Percentiles rank a stretch among this genome's conserved stretches.
Conservation (phyloP, 108 stramenopile genomes). For the Aurantiochytrium sp. region DNA sequence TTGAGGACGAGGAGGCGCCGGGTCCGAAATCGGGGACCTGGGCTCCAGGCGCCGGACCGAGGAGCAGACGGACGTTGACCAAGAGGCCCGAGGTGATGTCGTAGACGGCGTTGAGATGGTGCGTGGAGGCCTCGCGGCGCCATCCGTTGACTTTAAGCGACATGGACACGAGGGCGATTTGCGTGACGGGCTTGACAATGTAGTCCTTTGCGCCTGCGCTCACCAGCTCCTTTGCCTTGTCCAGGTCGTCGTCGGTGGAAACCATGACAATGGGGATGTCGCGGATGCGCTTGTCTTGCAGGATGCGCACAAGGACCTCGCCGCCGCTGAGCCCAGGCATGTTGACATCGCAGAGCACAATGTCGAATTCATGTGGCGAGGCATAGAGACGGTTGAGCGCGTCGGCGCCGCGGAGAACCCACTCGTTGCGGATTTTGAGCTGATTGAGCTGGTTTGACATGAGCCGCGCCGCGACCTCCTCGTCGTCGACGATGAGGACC, state of each 20-base stretch:
- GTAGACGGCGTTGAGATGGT: neutral
- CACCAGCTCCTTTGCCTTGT: constrained; percentile 12
- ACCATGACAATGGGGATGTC: constrained; percentile 13
- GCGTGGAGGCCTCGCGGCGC: neutral
- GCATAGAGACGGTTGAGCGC: neutral
- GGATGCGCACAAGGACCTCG: neutral
- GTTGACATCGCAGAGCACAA: neutral
- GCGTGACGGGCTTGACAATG: neutral
- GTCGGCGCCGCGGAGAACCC: neutral
- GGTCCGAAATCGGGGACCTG: neutral
- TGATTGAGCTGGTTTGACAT: neutral
- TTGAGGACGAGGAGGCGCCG: neutral
- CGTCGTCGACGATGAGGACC: constrained; percentile 4
- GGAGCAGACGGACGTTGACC: neutral
- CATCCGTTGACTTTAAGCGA: constrained; percentile 9
- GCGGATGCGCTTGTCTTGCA: neutral
- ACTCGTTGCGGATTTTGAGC: constrained; percentile 12
- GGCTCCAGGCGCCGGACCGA: neutral
- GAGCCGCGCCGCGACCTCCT: neutral
- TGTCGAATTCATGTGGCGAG: neutral
- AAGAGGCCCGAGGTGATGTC: constrained; percentile 4
- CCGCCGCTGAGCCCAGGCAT: constrained; percentile 7
- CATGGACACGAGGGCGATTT: neutral
- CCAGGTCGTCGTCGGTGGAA: neutral
- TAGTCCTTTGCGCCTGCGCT: constrained; percentile 9